phyloP scores from a whole-genome alignment of 768 basidiomycete genomes.

The Suillus bovinus region DNA sequence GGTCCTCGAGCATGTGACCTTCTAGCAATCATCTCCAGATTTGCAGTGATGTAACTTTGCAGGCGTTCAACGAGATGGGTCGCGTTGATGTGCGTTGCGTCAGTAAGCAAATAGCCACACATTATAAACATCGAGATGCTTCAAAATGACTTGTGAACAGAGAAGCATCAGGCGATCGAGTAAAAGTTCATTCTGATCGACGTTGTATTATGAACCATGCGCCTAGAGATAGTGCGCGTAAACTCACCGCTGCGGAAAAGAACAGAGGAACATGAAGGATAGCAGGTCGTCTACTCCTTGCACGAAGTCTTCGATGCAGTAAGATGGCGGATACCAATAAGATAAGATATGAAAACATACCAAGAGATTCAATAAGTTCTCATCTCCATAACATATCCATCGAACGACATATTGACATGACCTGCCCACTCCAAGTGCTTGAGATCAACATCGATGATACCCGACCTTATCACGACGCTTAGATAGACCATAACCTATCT shows the following conservation, averaged over 20 bases:
- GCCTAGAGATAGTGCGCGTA: not conserved
- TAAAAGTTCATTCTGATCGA: conserved; percentile 75
- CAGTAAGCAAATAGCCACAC: conserved; percentile 76
- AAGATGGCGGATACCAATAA: conserved; percentile 5
- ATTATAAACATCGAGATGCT: conserved; percentile 69
- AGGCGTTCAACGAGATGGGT: conserved; percentile 65
- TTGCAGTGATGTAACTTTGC: conserved; percentile 77
- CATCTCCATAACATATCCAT: conserved; percentile 75
- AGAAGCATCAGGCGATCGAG: conserved; percentile 82
- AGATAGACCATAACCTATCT: conserved; percentile 79
- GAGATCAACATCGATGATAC: conserved; percentile 65
- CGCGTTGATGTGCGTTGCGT: conserved; percentile 80
- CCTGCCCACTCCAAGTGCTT: conserved; percentile 69
- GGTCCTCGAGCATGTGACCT: conserved; percentile 73
- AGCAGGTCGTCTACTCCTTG: conserved; percentile 71
- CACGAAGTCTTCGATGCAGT: conserved; percentile 52
- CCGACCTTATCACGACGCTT: conserved; percentile 55
- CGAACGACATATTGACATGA: conserved; percentile 75
- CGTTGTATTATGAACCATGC: not conserved
- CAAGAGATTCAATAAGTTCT: conserved; percentile 73
- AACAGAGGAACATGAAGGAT: conserved; percentile 85
- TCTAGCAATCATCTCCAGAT: conserved; percentile 90
- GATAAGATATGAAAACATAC: conserved; percentile 38
- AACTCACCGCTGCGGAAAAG: conserved; percentile 79
- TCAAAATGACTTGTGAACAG: conserved; percentile 76